Evolutionary conservation across 164 flowering plant genomes (phyloP).

Genomic region (Liriodendron chinense): DNA sequence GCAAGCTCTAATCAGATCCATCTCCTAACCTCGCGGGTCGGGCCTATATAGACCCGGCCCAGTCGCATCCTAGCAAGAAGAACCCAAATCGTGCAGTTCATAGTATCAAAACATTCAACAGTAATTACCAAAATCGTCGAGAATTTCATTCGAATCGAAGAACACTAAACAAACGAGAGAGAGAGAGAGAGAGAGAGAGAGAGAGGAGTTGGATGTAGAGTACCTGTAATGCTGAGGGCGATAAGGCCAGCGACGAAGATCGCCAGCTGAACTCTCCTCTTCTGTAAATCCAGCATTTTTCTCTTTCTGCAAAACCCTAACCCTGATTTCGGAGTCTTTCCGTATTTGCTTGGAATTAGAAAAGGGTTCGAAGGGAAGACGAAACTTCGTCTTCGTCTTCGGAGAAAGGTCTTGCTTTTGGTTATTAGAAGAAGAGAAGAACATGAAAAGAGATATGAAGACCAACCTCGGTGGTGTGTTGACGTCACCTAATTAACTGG

Average conservation of each 20-base stretch:
- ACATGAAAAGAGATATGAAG: neutral
- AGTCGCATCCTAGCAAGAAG: too few species aligned
- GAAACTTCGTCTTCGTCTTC: neutral
- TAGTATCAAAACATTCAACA: too few species aligned
- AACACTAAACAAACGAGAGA: too few species aligned
- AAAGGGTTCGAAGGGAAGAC: neutral
- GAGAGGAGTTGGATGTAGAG: neutral
- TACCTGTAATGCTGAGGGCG: conserved; percentile 77
- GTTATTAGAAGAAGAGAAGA: neutral
- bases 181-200: too few species aligned
- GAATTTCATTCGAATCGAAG: too few species aligned
- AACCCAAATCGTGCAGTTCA: too few species aligned
- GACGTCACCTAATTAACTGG: too few species aligned
- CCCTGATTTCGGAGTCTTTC: neutral
- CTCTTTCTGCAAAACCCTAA: conserved; percentile 4
- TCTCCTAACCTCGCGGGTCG: too few species aligned
- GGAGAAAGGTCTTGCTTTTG: neutral
- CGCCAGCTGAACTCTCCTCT: conserved; percentile 52
- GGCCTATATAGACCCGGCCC: too few species aligned
- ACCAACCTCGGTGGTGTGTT: neutral
- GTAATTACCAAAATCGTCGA: too few species aligned
- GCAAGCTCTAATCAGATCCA: too few species aligned
- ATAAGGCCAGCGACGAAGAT: conserved; percentile 49
- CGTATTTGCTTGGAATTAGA: neutral
- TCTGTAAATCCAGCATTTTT: conserved; percentile 42